These are phyloP conservation scores for Symbiodinium pilosum DNA, from an alignment of 73 alveolate species.

Conservation along the genomic window DNA sequence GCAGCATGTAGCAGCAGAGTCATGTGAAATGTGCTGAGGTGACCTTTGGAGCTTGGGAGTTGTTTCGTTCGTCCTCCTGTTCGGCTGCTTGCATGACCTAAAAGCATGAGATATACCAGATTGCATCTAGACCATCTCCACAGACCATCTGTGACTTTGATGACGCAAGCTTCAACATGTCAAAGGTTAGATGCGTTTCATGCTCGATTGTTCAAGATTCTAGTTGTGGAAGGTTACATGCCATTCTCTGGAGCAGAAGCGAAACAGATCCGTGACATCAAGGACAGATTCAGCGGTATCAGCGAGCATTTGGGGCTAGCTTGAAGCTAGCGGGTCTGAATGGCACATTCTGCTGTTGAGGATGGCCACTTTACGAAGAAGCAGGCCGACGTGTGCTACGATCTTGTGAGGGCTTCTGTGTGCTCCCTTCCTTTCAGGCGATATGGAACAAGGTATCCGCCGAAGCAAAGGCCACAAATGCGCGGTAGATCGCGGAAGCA, in stretches of 20 bases:
- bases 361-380: slow-evolving; percentile 64
- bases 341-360: neutral
- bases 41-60: slow-evolving; percentile 64
- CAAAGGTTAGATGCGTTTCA: too few relatives aligned
- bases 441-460: neutral
- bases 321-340: too few relatives aligned
- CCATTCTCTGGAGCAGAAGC: slow-evolving; percentile 61
- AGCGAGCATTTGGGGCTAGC: too few relatives aligned
- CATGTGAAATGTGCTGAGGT: neutral
- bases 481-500: too few relatives aligned
- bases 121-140: too few relatives aligned
- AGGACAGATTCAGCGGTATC: slow-evolving; percentile 18
- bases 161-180: too few relatives aligned
- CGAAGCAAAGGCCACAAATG: neutral
- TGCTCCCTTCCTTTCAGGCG: too few relatives aligned
- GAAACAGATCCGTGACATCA: slow-evolving; percentile 60
- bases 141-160: too few relatives aligned
- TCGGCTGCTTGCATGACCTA: slow-evolving; percentile 10
- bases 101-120: too few relatives aligned
- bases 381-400: neutral
- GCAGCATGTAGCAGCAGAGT: too few relatives aligned
- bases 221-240: slow-evolving; percentile 46
- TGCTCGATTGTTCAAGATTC: too few relatives aligned
- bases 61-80: slow-evolving; percentile 48
- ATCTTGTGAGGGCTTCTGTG: too few relatives aligned